Conservation (phyloP, 768 basidiomycete species). For the Psilocybe tampanensis region DNA sequence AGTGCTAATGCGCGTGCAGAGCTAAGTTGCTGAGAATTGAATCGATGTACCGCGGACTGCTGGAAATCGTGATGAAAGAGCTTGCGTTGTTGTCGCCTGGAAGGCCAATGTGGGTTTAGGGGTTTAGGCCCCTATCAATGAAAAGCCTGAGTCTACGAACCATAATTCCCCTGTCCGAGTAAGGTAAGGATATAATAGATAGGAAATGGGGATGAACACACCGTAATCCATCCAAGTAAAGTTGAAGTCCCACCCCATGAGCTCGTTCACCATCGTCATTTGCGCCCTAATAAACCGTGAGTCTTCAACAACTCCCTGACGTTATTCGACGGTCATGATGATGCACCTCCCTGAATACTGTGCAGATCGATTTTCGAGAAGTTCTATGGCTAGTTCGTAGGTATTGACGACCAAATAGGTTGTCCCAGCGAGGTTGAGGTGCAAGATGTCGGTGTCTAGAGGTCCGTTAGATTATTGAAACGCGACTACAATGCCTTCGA, state of each 20-base stretch:
- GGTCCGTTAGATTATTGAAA: not conserved
- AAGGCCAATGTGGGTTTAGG: no score
- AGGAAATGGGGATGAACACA: not conserved
- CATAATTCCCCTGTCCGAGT: no score
- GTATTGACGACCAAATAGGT: not conserved
- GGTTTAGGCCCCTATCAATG: no score
- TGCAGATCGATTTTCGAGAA: not conserved
- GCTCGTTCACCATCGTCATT: slow-evolving; percentile 3
- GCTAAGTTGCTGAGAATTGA: not conserved
- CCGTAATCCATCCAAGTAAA: not conserved
- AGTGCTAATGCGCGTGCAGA: not conserved
- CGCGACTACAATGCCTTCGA: not conserved
- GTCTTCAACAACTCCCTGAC: no score
- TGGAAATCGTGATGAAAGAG: not conserved
- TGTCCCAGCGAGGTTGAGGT: not conserved
- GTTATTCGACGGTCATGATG: no score
- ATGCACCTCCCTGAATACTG: not conserved
- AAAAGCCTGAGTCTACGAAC: no score
- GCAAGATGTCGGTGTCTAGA: slow-evolving; percentile 1
- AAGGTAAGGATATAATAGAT: no score
- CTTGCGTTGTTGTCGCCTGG: not conserved
- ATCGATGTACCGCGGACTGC: not conserved
- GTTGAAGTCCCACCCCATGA: not conserved
- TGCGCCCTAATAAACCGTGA: not conserved
- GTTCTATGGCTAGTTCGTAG: not conserved